Conservation (phyloP, 305 asterid species). For the Plantago coronopus region DNA sequence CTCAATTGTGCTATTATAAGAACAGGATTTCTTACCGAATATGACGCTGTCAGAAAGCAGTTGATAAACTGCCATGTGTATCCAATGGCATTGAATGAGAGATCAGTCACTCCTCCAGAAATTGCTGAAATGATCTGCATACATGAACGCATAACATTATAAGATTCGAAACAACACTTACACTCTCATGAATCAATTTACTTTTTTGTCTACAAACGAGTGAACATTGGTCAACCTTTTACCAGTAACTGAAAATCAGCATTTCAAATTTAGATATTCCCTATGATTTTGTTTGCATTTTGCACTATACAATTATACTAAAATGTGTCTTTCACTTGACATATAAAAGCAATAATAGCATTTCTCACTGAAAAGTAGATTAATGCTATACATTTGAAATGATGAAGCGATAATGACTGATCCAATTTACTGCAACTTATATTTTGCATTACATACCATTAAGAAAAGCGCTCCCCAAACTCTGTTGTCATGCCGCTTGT, state of each 20-base stretch:
- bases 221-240: not conserved
- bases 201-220: too few species aligned
- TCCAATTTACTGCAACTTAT: slow-evolving; percentile 6
- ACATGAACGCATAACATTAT: slow-evolving; percentile 3
- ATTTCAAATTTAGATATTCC: slow-evolving; percentile 4
- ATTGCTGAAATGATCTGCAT: slow-evolving; percentile 90
- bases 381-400: too few species aligned
- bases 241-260: not conserved
- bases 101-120: slow-evolving; percentile 88
- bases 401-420: not conserved
- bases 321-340: not conserved
- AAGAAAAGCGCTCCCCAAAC: slow-evolving; percentile 94
- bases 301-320: not conserved
- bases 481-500: slow-evolving; percentile 75
- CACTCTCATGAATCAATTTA: not conserved
- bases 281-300: not conserved
- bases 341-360: too few species aligned
- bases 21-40: slow-evolving; percentile 58
- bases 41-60: slow-evolving; percentile 87
- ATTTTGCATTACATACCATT: slow-evolving; percentile 52
- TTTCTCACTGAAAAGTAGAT: not conserved
- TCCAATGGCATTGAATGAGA: slow-evolving; percentile 74
- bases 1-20: slow-evolving; percentile 5
- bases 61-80: slow-evolving; percentile 86
- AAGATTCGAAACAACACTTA: not conserved